A percentile compares a stretch with the other conserved stretches of the same genome.
Conservation (phyloP, 176 grass and related monocot species). For the Triticum dicoccoides region DNA sequence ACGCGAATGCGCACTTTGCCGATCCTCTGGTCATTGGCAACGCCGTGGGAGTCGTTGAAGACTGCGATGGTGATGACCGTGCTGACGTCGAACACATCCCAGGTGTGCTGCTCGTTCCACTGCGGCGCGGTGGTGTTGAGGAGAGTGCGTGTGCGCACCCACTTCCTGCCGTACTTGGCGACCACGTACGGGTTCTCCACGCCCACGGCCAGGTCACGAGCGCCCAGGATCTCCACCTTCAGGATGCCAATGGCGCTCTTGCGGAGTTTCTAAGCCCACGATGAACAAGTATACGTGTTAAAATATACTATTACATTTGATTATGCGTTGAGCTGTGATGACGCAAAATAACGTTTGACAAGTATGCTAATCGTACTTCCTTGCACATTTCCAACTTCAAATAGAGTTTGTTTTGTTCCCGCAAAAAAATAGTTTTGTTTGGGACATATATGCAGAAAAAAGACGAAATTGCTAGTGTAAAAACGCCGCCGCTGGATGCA, state of each 20-base stretch:
- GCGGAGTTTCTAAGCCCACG: conserved; percentile 22
- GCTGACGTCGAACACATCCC: conserved; percentile 77
- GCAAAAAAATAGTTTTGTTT: too few species aligned
- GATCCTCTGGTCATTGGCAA: conserved; percentile 36
- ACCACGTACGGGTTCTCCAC: too few species aligned
- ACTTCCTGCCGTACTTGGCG: too few species aligned
- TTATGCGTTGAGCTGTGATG: too few species aligned
- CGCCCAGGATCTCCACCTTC: conserved; percentile 65
- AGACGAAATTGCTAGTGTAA: too few species aligned
- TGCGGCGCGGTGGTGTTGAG: neutral
- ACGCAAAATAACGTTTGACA: too few species aligned
- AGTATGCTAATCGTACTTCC: too few species aligned
- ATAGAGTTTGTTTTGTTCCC: too few species aligned
- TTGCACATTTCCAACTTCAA: too few species aligned
- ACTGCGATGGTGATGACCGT: conserved; percentile 63
- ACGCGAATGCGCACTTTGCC: conserved; percentile 75
- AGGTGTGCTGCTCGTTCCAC: conserved; percentile 90
- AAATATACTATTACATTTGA: too few species aligned
- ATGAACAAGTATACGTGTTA: too few species aligned
- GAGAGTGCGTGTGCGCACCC: neutral
- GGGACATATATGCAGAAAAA: too few species aligned
- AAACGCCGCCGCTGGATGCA: conserved; percentile 45
- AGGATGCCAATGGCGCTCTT: conserved; percentile 54
- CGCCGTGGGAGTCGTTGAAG: conserved; percentile 33
- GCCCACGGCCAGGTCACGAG: conserved; percentile 24